phyloP scores from a whole-genome alignment of 192 early-diverging fungal species.

The Coemansia sp. region DNA sequence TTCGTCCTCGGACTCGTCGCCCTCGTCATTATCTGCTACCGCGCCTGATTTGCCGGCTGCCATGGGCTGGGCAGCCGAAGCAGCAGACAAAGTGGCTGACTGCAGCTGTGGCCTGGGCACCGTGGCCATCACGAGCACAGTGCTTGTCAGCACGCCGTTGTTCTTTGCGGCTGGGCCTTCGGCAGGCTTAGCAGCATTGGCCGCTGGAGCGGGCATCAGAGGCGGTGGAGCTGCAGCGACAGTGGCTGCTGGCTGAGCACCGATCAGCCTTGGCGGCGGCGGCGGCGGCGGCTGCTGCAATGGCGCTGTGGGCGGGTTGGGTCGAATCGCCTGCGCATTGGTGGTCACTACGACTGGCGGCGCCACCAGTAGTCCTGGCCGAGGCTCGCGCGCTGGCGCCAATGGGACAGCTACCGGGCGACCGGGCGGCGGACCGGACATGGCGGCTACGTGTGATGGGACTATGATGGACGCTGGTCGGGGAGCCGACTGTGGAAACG shows the following conservation, averaged over 20 bases:
- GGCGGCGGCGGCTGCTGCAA: background rate
- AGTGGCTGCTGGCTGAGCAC: background rate
- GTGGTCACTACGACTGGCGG: background rate
- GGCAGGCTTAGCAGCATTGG: background rate
- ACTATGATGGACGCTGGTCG: background rate
- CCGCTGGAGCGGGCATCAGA: background rate
- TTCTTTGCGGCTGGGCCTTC: background rate
- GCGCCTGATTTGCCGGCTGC: background rate
- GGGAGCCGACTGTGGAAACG: background rate
- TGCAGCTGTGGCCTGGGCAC: constrained; percentile 1
- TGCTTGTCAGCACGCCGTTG: constrained; percentile 22
- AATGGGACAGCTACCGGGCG: constrained; percentile 14
- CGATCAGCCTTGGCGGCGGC: background rate
- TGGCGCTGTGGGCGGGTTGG: background rate
- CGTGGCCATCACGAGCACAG: constrained; percentile 22
- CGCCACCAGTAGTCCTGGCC: background rate
- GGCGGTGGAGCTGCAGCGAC: background rate
- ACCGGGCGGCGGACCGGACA: constrained; percentile 2
- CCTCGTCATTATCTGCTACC: constrained; percentile 9
- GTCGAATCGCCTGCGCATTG: background rate
- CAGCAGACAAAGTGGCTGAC: background rate
- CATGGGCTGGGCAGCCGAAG: background rate
- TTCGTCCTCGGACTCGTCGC: constrained; percentile 27
- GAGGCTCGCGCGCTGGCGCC: constrained; percentile 11
- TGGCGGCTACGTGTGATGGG: background rate